phyloP scores from a whole-genome alignment of 108 stramenopile genomes.

The Tribonema minus region DNA sequence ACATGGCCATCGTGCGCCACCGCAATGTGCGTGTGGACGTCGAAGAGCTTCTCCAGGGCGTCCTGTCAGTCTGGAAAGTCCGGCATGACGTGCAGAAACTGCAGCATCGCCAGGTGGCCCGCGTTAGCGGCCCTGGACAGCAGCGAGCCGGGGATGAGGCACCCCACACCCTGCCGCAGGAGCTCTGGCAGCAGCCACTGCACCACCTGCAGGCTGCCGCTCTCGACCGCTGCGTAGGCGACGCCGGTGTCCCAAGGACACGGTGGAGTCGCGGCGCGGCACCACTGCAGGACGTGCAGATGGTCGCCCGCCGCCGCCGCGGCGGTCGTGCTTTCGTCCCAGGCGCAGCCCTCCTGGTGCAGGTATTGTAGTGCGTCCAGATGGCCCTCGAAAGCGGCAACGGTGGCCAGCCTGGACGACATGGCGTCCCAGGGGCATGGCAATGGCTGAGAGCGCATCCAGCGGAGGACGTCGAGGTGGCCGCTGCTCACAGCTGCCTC shows the following conservation, averaged over 20 bases:
- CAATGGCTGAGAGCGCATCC: no score
- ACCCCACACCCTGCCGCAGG: no score
- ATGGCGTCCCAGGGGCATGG: conserved; percentile 10
- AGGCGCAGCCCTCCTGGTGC: background rate
- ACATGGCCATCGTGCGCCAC: no score
- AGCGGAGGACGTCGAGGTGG: no score
- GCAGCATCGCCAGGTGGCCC: background rate
- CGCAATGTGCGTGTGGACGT: no score
- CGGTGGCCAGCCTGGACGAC: background rate
- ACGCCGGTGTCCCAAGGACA: background rate
- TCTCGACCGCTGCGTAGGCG: background rate
- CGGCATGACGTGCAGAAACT: background rate
- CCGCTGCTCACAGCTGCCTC: no score
- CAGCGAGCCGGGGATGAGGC: background rate
- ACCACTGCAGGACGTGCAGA: no score
- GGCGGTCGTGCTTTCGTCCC: background rate
- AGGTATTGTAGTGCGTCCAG: background rate
- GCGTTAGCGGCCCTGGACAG: background rate
- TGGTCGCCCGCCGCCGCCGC: no score
- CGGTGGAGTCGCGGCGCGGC: no score
- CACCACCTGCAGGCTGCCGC: background rate
- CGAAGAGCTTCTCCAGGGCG: no score
- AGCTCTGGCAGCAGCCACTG: no score
- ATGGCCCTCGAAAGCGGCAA: background rate
- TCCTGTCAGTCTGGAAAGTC: no score